Evolutionary conservation across 2,329 filamentous ascomycete species (phyloP).

Genomic region (Penicillium sp.): DNA sequence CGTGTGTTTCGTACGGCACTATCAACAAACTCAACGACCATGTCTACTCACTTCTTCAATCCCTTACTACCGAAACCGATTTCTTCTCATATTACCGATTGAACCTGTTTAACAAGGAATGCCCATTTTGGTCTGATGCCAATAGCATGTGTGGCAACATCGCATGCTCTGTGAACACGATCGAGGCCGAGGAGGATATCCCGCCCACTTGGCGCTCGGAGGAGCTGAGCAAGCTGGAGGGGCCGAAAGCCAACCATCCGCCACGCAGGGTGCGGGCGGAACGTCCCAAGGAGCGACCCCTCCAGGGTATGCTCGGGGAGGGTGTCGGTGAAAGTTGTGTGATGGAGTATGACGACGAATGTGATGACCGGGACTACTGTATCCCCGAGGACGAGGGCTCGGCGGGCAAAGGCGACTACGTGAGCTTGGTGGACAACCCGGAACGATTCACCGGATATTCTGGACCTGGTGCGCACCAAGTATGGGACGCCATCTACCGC

Average conservation of each 20-base stretch:
- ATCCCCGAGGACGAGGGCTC: conserved; percentile 91
- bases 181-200: conserved; percentile 94
- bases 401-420: conserved; percentile 87
- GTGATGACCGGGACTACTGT: conserved; percentile 95
- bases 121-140: conserved; percentile 94
- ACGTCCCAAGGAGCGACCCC: conserved; percentile 65
- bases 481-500: conserved; percentile 95
- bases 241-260: conserved; percentile 86
- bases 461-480: conserved; percentile 78
- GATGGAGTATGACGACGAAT: conserved; percentile 95
- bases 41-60: conserved; percentile 73
- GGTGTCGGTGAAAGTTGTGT: conserved; percentile 93
- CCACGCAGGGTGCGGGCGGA: conserved; percentile 71
- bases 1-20: conserved; percentile 88
- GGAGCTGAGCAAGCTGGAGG: conserved; percentile 87
- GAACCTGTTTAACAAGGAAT: conserved; percentile 90
- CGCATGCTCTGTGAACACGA: conserved; percentile 89
- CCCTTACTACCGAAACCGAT: conserved; percentile 83
- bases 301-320: conserved; percentile 80
- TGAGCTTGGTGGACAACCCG: conserved; percentile 88
- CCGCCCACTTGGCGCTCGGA: conserved; percentile 87
- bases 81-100: conserved; percentile 98
- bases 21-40: conserved; percentile 80
- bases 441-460: conserved; percentile 94
- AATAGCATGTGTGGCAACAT: conserved; percentile 96